Evolutionary conservation across 2,329 filamentous ascomycete genomes (phyloP), one percentile per base, ranked within the genome.

Genomic region (Corniculantispora saksenae): DNA sequence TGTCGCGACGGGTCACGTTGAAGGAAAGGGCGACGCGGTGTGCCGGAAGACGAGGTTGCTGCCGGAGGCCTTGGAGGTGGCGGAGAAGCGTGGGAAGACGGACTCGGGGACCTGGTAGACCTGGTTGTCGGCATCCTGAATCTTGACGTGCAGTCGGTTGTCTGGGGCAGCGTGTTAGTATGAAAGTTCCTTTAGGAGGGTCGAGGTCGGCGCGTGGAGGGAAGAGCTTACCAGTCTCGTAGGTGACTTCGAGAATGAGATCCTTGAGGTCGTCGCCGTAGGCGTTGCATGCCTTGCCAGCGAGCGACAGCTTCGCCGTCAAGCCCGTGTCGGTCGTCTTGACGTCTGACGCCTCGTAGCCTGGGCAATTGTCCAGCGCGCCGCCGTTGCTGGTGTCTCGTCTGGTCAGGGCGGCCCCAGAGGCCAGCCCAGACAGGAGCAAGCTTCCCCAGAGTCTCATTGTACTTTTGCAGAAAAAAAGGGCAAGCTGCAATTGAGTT

Each of bases 21-120:
- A n/a, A n/a, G n/a, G n/a, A n/a, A n/a, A n/a, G n/a, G n/a, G n/a
- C n/a, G n/a, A n/a, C n/a, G n/a, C n/a, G n/a, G n/a, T n/a, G n/a
- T n/a, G n/a, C n/a, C n/a, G n/a, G n/a, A n/a, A n/a, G n/a, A n/a
- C n/a, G n/a, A n/a, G n/a, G n/a, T n/a, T n/a, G n/a, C n/a, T n/a
- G n/a, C n/a, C n/a, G n/a, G n/a, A n/a, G n/a, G n/a, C n/a, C n/a
- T n/a, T n/a, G n/a, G n/a, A n/a, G n/a, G n/a, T n/a, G n/a, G n/a
- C n/a, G n/a, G n/a, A n/a, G n/a, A n/a, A n/a, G 1, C 88, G 84
- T 12, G 88, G 83, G 19, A 92, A 77, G 27, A 91, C 84, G 2
- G 82, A 82, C 54, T 88, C 85, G 19, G 90, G 90, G 2, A 93
- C 84, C 74, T 93, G 89, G 71, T 91, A 93, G 53, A 89, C 88